Conservation (phyloP, 352 stramenopile genomes). For the Pythium guiyangense region DNA sequence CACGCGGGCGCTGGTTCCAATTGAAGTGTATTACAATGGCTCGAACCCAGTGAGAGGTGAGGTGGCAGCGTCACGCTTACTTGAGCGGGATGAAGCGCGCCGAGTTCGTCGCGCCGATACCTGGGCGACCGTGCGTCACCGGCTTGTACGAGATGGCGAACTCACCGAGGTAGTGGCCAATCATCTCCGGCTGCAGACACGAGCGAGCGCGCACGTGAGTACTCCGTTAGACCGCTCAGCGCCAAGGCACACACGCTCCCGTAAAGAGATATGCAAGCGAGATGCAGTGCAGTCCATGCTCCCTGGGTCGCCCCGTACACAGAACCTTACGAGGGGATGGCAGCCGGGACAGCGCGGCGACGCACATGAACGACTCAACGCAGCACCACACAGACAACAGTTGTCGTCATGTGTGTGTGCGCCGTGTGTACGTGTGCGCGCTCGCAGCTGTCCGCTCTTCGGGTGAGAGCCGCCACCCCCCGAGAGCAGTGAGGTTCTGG, state of each 20-base stretch:
- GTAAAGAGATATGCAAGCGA: conserved; percentile 16
- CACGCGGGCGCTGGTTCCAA: conserved; percentile 5
- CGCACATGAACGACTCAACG: background rate
- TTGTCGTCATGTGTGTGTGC: background rate
- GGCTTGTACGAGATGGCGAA: conserved; percentile 99
- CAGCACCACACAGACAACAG: background rate
- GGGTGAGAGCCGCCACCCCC: conserved; percentile 72
- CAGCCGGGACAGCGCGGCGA: conserved; percentile 28
- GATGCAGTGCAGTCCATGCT: conserved; percentile 25
- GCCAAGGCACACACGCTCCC: background rate
- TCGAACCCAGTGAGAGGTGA: conserved; percentile 43
- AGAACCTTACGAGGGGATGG: conserved; percentile 83
- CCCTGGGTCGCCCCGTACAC: conserved; percentile 88
- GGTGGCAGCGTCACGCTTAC: conserved; percentile 46
- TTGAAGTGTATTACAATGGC: conserved; percentile 84
- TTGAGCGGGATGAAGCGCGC: conserved; percentile 99
- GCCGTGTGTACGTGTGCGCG: background rate
- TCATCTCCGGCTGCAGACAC: conserved; percentile 94
- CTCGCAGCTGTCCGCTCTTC: conserved; percentile 45
- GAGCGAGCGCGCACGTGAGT: conserved; percentile 19
- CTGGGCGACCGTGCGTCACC: conserved; percentile 97
- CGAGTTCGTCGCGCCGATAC: conserved; percentile 97
- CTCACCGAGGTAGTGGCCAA: conserved; percentile 99
- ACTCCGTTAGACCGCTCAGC: conserved; percentile 2
- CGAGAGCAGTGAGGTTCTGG: conserved; percentile 81